Evolutionary conservation across 163 green algal species (phyloP).

Genomic region (Chloromonas sp.): DNA sequence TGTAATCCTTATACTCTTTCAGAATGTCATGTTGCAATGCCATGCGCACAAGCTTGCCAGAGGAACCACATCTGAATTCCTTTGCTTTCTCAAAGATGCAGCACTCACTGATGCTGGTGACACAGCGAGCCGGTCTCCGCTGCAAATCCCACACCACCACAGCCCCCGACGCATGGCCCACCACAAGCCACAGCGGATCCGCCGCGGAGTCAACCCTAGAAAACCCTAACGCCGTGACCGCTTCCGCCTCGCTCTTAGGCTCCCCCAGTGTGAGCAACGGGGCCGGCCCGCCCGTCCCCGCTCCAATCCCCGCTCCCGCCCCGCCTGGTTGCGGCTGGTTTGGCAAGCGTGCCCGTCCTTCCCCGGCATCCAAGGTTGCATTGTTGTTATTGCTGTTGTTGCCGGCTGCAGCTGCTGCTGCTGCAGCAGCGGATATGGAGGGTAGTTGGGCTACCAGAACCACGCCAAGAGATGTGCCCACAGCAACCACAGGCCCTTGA

Average conservation of each 20-base stretch:
- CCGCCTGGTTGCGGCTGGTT: too few species aligned
- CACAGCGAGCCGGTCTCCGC: constrained; percentile 16
- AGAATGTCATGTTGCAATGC: too few species aligned
- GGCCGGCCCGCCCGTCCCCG: too few species aligned
- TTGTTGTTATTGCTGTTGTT: background rate
- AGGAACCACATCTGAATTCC: too few species aligned
- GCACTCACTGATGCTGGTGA: constrained; percentile 24
- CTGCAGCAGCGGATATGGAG: constrained; percentile 11
- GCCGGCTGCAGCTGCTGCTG: constrained; percentile 11
- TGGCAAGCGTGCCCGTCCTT: background rate
- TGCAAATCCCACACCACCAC: constrained; percentile 60
- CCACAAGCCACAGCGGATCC: constrained; percentile 50
- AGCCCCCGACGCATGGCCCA: constrained; percentile 49
- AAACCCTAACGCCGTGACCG: constrained; percentile 39
- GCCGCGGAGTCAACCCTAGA: constrained; percentile 12
- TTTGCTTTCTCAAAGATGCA: too few species aligned
- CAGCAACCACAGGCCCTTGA: constrained; percentile 35
- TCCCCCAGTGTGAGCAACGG: constrained; percentile 13
- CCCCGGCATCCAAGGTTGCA: background rate
- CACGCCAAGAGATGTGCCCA: constrained; percentile 41
- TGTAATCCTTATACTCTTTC: too few species aligned
- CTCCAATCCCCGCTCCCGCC: too few species aligned
- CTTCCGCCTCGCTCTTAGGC: constrained; percentile 28
- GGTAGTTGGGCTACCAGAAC: constrained; percentile 38
- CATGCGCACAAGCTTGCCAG: too few species aligned